Conservation (phyloP, 495 filamentous ascomycete genomes). For the Penicillium arizonense region DNA sequence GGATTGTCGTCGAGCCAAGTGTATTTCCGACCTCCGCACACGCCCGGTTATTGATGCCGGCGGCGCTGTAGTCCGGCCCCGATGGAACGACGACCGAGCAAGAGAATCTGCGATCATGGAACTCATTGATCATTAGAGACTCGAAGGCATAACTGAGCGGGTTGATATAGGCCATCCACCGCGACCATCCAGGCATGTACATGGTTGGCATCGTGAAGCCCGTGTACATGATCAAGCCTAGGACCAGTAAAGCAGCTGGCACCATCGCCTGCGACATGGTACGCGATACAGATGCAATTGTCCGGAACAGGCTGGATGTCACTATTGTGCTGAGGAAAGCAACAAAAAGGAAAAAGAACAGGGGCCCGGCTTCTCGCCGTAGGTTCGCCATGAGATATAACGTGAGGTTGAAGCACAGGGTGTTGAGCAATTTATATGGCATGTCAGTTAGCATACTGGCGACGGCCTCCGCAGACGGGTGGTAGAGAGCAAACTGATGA, state of each 20-base stretch:
- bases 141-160: slow-evolving; percentile 51
- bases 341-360: slow-evolving; percentile 62
- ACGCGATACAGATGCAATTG: slow-evolving; percentile 46
- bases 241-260: slow-evolving; percentile 45
- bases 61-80: slow-evolving; percentile 28
- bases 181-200: slow-evolving; percentile 53
- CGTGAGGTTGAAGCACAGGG: slow-evolving; percentile 44
- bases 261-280: slow-evolving; percentile 52
- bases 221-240: slow-evolving; percentile 50
- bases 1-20: slow-evolving; percentile 43
- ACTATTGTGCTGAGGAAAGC: slow-evolving; percentile 53
- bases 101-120: slow-evolving; percentile 49
- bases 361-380: slow-evolving; percentile 40
- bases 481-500: slow-evolving; percentile 56
- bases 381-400: slow-evolving; percentile 58
- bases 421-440: slow-evolving; percentile 46
- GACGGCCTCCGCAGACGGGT: slow-evolving; percentile 53
- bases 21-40: slow-evolving; percentile 57
- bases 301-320: slow-evolving; percentile 57
- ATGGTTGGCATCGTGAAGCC: slow-evolving; percentile 48
- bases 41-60: slow-evolving; percentile 26
- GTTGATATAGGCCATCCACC: slow-evolving; percentile 51
- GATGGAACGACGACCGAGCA: slow-evolving; percentile 50
- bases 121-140: slow-evolving; percentile 57
- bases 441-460: slow-evolving; percentile 56